Percentiles rank a stretch among this genome's conserved stretches.
phyloP scores from a whole-genome alignment of 371 early-diverging fungal genomes.

The Mortierella sp. region DNA sequence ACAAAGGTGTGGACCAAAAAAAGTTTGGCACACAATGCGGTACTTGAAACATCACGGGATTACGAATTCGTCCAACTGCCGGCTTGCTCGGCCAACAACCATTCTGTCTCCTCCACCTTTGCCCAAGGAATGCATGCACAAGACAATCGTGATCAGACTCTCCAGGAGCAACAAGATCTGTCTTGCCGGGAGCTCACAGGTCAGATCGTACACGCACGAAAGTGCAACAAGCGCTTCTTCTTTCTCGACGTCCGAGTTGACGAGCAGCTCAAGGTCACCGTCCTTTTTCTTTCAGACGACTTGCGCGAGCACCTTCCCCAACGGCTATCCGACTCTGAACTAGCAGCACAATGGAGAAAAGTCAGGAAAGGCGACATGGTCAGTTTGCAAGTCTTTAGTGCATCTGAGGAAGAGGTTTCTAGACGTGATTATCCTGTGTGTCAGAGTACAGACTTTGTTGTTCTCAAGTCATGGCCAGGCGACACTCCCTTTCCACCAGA shows the following conservation, averaged over 20 bases:
- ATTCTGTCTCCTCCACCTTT: no score
- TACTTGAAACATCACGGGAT: no score
- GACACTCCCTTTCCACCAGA: constrained; percentile 56
- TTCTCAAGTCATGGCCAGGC: constrained; percentile 51
- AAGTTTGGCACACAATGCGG: no score
- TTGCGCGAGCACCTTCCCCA: constrained; percentile 23
- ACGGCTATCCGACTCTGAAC: constrained; percentile 16
- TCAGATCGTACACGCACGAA: constrained; percentile 60
- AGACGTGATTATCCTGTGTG: constrained; percentile 55
- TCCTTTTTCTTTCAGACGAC: constrained; percentile 65
- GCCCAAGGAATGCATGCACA: no score
- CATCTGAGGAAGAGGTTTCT: constrained; percentile 52
- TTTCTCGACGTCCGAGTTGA: constrained; percentile 64
- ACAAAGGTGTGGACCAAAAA: no score
- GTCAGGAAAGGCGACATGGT: constrained; percentile 56
- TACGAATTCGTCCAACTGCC: no score
- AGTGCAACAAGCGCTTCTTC: constrained; percentile 58
- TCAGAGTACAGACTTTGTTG: constrained; percentile 57
- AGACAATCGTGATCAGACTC: no score
- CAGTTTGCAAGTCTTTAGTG: constrained; percentile 42
- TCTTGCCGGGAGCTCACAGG: constrained; percentile 31
- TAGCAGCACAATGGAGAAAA: constrained; percentile 54
- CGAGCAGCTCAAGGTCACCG: constrained; percentile 51
- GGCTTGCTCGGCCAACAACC: no score
- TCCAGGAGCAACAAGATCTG: no score